Conservation (phyloP, 306 rosid species). For the Sesbania bispinosa region DNA sequence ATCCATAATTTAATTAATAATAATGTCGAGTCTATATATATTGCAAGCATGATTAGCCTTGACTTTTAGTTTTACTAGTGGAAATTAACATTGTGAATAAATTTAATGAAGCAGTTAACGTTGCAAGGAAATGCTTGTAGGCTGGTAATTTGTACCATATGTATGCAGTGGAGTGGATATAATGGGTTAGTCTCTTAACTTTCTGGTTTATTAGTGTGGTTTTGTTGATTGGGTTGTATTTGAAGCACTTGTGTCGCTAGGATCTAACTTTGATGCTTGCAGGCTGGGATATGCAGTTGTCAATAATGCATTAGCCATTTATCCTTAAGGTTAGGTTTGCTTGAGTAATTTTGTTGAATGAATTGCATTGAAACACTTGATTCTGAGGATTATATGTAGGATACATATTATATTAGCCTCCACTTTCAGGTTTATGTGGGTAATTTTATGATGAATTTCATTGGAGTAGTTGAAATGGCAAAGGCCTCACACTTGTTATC, state of each 20-base stretch:
- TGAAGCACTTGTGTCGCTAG: neutral
- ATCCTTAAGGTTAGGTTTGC: neutral
- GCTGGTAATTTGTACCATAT: neutral
- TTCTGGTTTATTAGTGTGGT: neutral
- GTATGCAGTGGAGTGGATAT: neutral
- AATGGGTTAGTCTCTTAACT: neutral
- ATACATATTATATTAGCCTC: neutral
- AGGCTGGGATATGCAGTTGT: neutral
- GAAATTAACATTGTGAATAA: neutral
- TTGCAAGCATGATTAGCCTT: neutral
- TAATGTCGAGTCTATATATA: conserved; percentile 1
- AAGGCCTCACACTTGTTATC: neutral
- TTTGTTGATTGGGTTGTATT: conserved; percentile 13
- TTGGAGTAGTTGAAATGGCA: conserved; percentile 2
- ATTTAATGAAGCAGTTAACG: neutral
- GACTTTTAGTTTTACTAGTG: neutral
- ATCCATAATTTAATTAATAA: conserved; percentile 13
- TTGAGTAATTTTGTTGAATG: neutral
- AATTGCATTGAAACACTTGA: neutral
- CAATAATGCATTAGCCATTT: neutral
- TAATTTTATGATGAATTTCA: neutral
- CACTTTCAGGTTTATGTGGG: neutral
- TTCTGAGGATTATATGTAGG: neutral
- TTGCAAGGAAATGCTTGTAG: neutral
- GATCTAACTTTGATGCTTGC: neutral